Conservation (phyloP, 495 filamentous ascomycete species). For the Aspergillus nanangensis region DNA sequence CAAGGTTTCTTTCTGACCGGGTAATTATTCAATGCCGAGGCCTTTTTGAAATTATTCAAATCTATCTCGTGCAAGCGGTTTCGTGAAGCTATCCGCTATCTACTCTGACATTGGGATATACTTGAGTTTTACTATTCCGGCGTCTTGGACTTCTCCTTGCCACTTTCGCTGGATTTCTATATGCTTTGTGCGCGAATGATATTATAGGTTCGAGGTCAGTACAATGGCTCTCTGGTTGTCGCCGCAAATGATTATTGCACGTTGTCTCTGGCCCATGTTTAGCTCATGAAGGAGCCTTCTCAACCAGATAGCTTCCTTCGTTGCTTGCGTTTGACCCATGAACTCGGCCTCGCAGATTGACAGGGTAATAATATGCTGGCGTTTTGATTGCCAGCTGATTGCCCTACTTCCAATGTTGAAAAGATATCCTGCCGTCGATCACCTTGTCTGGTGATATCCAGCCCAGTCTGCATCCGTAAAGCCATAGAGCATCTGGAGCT, state of each 20-base stretch:
- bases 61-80: conserved; percentile 19
- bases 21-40: conserved; percentile 12
- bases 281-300: conserved; percentile 26
- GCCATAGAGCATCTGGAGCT: neutral
- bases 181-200: conserved; percentile 24
- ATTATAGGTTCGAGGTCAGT: conserved; percentile 23
- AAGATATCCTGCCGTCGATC: conserved; percentile 23
- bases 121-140: conserved; percentile 13
- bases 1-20: neutral
- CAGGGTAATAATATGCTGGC: conserved; percentile 26
- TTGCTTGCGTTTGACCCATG: conserved; percentile 26
- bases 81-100: conserved; percentile 15
- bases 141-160: conserved; percentile 20
- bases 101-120: conserved; percentile 19
- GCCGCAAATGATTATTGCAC: conserved; percentile 13
- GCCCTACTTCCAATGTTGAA: conserved; percentile 29
- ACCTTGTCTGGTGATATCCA: neutral
- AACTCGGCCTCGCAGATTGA: conserved; percentile 39
- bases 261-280: conserved; percentile 12
- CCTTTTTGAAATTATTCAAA: conserved; percentile 20
- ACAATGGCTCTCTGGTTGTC: conserved; percentile 30
- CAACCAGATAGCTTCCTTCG: conserved; percentile 38
- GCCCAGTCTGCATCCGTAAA: neutral
- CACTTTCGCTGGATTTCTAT: conserved; percentile 28
- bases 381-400: conserved; percentile 35